These are phyloP conservation scores for Fragilariopsis cylindrus DNA, from an alignment of 108 stramenopile species.

Conservation along the genomic window DNA sequence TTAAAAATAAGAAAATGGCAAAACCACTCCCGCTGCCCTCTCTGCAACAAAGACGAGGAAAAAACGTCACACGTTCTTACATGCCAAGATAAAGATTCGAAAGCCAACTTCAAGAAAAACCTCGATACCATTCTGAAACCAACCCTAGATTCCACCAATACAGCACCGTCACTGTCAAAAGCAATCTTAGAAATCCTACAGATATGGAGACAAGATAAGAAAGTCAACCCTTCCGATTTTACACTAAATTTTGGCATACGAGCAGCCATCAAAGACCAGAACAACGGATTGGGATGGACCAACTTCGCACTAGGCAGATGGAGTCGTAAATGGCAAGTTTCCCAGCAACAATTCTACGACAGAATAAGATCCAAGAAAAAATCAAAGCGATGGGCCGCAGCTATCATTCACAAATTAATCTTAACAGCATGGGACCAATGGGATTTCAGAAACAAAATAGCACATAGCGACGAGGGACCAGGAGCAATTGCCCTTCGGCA, in stretches of 20 bases:
- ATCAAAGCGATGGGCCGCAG: background rate
- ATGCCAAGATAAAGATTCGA: background rate
- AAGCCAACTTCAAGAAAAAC: background rate
- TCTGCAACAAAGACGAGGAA: no score
- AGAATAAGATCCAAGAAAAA: background rate
- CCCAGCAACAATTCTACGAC: background rate
- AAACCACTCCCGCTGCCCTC: background rate
- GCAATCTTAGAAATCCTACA: background rate
- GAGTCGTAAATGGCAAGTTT: background rate
- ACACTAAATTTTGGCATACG: background rate
- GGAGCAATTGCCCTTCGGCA: background rate
- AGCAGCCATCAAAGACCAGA: background rate
- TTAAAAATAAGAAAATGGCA: background rate
- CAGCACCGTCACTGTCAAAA: background rate
- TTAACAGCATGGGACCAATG: conserved; percentile 1
- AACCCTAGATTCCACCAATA: background rate
- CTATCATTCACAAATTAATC: background rate
- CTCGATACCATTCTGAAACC: background rate
- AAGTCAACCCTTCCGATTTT: background rate
- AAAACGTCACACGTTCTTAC: no score
- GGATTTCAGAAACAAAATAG: conserved; percentile 3
- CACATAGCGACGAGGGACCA: background rate
- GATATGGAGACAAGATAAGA: no score
- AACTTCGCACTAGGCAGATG: background rate
- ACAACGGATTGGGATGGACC: background rate